These are phyloP conservation scores for Podosphaera leucotricha DNA, from an alignment of 2,329 filamentous ascomycete species.

Conservation along the genomic window DNA sequence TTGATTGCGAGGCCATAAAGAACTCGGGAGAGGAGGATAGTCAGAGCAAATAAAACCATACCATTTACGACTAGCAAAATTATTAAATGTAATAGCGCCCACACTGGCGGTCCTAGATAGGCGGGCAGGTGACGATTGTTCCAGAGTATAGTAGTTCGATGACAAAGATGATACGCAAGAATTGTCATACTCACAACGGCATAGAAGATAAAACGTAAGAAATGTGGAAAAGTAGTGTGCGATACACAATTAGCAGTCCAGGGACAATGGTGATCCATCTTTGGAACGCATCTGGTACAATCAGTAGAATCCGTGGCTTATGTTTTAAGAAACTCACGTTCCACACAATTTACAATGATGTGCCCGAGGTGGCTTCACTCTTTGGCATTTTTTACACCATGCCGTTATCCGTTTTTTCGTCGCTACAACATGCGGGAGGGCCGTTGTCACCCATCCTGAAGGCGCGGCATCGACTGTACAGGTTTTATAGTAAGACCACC, in stretches of 20 bases:
- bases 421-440: constrained; percentile 3
- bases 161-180: constrained; percentile 35
- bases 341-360: constrained; percentile 63
- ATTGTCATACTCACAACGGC: constrained; percentile 35
- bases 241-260: constrained; percentile 73
- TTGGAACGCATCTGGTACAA: constrained; percentile 37
- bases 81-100: constrained; percentile 36
- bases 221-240: constrained; percentile 60
- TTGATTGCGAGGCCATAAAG: constrained; percentile 39
- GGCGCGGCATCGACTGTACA: constrained; percentile 34
- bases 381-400: constrained; percentile 58
- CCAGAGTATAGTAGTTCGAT: constrained; percentile 37
- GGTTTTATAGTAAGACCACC: constrained; percentile 43
- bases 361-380: constrained; percentile 50
- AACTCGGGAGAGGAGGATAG: constrained; percentile 40
- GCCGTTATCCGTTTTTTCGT: constrained; percentile 7
- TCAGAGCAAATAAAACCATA: constrained; percentile 35
- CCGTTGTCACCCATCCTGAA: constrained; percentile 17
- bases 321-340: constrained; percentile 20
- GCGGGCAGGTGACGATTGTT: constrained; percentile 39
- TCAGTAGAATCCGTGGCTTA: constrained; percentile 1
- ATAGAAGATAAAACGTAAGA: constrained; percentile 54
- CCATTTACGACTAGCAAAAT: constrained; percentile 32
- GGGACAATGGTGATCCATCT: constrained; percentile 73
- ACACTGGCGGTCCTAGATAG: constrained; percentile 45